These are phyloP conservation scores for Boletus smithii DNA, from an alignment of 1,284 basidiomycete genomes.

Conservation along the genomic window DNA sequence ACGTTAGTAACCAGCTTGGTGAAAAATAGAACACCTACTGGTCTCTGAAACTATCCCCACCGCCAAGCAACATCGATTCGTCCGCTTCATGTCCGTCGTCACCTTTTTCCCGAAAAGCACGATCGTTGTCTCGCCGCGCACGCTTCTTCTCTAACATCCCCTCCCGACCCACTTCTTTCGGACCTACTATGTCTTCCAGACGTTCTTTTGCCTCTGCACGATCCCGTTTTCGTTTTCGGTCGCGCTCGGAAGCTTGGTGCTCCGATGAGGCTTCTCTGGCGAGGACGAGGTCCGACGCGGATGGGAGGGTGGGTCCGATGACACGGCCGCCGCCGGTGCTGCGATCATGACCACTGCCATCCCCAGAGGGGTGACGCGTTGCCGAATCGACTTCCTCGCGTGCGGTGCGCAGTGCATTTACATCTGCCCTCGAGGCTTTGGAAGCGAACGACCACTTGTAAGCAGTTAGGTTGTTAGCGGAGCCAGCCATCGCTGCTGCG, in stretches of 20 bases:
- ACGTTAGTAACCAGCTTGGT: constrained; percentile 11
- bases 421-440: constrained; percentile 47
- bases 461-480: constrained; percentile 57
- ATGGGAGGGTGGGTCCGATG: constrained; percentile 65
- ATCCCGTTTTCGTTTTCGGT: constrained; percentile 60
- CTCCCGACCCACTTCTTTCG: constrained; percentile 67
- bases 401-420: constrained; percentile 52
- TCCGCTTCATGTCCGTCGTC: constrained; percentile 70
- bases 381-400: constrained; percentile 59
- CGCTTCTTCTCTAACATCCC: constrained; percentile 76
- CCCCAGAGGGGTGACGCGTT: constrained; percentile 42
- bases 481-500: constrained; percentile 45
- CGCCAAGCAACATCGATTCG: constrained; percentile 67
- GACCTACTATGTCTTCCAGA: constrained; percentile 70
- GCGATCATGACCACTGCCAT: constrained; percentile 27
- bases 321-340: constrained; percentile 37
- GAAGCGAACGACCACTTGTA: constrained; percentile 61
- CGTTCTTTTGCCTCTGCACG: constrained; percentile 62
- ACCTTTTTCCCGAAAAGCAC: constrained; percentile 62
- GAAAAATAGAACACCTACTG: constrained; percentile 45
- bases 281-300: constrained; percentile 59
- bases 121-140: constrained; percentile 58
- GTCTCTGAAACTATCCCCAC: constrained; percentile 69
- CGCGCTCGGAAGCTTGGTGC: constrained; percentile 45
- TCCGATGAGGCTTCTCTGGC: constrained; percentile 59